Conservation (phyloP, 768 basidiomycete genomes). For the Trichaptum fuscoviolaceum region DNA sequence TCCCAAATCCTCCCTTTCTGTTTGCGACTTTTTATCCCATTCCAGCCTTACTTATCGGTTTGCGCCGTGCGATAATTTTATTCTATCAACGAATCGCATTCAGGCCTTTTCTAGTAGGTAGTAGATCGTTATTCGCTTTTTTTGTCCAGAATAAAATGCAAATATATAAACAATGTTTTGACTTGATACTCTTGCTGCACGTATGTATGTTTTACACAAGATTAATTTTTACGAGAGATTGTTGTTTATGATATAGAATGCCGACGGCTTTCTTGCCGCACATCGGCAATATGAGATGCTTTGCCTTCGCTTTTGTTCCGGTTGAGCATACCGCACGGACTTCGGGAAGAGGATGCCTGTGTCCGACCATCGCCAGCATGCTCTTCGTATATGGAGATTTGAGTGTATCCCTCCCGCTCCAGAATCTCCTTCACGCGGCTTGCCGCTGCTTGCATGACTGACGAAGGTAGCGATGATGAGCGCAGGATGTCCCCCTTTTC, state of each 20-base stretch:
- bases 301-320: not conserved
- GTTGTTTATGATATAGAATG: not conserved
- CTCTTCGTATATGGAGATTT: not conserved
- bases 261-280: not conserved
- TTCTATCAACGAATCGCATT: too few relatives aligned
- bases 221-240: not conserved
- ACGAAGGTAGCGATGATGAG: too few relatives aligned
- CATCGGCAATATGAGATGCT: not conserved
- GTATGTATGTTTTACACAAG: not conserved
- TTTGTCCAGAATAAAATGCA: too few relatives aligned
- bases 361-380: not conserved
- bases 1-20: too few relatives aligned
- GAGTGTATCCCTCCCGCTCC: conserved; percentile 20
- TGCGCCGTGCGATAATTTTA: too few relatives aligned
- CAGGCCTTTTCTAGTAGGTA: too few relatives aligned
- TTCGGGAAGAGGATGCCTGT: not conserved
- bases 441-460: conserved; percentile 34
- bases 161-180: too few relatives aligned
- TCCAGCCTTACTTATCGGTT: too few relatives aligned
- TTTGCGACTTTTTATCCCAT: too few relatives aligned
- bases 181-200: too few relatives aligned
- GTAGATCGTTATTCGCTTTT: too few relatives aligned
- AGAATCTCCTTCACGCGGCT: conserved; percentile 42
- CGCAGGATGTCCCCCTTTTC: too few relatives aligned
- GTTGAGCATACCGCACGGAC: not conserved